Conservation (phyloP, 179 eudicot species). For the Nepenthes alata region DNA sequence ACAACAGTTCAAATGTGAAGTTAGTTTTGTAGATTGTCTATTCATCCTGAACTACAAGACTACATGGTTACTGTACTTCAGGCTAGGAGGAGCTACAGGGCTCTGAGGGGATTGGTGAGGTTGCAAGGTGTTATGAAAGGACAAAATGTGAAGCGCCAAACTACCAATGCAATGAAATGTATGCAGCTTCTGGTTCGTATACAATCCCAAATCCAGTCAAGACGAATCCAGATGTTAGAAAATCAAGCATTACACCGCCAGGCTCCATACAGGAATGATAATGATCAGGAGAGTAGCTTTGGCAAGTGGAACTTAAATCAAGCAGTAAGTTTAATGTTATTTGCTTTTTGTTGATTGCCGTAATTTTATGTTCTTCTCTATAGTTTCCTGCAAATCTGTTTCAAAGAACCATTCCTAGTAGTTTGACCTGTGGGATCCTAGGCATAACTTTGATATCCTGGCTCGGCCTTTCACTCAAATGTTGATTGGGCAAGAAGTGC, state of each 20-base stretch:
- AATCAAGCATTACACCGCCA: slow-evolving; percentile 59
- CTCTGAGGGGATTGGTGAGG: slow-evolving; percentile 80
- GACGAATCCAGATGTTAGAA: slow-evolving; percentile 83
- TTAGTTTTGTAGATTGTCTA: too few relatives aligned
- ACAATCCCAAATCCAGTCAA: slow-evolving; percentile 82
- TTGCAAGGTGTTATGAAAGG: slow-evolving; percentile 89
- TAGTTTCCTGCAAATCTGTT: not conserved
- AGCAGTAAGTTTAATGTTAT: slow-evolving; percentile 13
- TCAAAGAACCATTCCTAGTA: too few relatives aligned
- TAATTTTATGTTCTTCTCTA: not conserved
- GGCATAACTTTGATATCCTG: too few relatives aligned
- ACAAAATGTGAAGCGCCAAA: slow-evolving; percentile 75
- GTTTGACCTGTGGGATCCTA: too few relatives aligned
- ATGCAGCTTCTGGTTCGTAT: slow-evolving; percentile 87
- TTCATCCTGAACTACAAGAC: too few relatives aligned
- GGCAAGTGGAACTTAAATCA: slow-evolving; percentile 46
- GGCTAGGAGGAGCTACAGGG: slow-evolving; percentile 80
- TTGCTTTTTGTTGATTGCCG: not conserved
- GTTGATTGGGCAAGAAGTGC: too few relatives aligned
- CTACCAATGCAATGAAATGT: slow-evolving; percentile 70
- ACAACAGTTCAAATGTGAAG: too few relatives aligned
- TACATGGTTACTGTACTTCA: slow-evolving; percentile 12
- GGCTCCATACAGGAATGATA: slow-evolving; percentile 36
- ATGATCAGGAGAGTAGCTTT: slow-evolving; percentile 40
- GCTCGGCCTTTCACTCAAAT: too few relatives aligned